phyloP scores from a whole-genome alignment of 208 protist genomes.

The Crithidia fasciculata region DNA sequence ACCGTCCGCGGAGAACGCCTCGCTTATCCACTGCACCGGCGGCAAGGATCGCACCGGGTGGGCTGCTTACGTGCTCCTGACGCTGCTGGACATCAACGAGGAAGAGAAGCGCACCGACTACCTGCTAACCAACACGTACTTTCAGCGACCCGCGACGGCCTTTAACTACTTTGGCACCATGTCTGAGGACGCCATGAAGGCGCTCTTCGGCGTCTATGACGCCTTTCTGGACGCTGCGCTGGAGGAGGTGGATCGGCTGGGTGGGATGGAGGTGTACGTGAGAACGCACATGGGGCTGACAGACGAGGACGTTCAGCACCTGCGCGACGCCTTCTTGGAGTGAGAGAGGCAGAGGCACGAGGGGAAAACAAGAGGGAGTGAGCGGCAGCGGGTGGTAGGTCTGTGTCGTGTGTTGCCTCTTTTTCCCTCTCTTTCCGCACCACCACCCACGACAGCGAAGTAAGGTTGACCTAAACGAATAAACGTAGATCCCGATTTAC shows the following conservation, averaged over 20 bases:
- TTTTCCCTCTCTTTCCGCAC: no score
- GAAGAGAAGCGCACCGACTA: constrained; percentile 40
- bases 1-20: constrained; percentile 27
- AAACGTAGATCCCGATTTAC: no score
- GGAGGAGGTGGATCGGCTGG: constrained; percentile 10
- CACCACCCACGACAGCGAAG: no score
- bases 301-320: constrained; percentile 14
- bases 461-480: no score
- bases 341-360: not conserved
- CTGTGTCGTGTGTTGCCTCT: no score
- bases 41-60: constrained; percentile 56
- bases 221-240: constrained; percentile 9
- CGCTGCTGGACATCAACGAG: constrained; percentile 36
- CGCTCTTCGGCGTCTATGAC: constrained; percentile 11
- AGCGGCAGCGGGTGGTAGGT: no score
- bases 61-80: constrained; percentile 32
- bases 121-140: constrained; percentile 43
- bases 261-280: constrained; percentile 5
- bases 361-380: not conserved
- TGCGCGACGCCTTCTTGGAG: constrained; percentile 1
- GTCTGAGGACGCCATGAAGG: constrained; percentile 9
- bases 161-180: constrained; percentile 19
- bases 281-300: constrained; percentile 15
- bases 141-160: constrained; percentile 18
- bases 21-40: constrained; percentile 54